Evolutionary conservation across 805 yeast genomes (phyloP), one percentile per base, ranked within the genome.

Genomic region (Cyberlindnera mrakii): DNA sequence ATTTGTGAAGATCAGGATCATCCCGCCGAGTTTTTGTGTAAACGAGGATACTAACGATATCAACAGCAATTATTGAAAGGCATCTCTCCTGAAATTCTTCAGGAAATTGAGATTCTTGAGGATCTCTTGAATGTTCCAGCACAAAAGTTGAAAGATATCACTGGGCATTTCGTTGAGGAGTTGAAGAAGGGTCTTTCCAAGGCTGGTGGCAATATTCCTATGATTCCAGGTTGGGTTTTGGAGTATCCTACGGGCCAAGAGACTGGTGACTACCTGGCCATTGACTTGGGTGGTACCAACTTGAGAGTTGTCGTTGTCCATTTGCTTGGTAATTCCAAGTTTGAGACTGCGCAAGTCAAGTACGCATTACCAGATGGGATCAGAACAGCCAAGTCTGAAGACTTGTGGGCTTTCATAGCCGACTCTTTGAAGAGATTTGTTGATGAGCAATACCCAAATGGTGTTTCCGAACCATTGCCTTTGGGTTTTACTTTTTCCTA

Each of bases 231-330:
- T 49, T 91, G 97, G 97, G 97, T 91, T 43, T 71, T 89, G 74
- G 95, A 85, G 59, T 84, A 72, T 71, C 97, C 98, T 52, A 82
- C 91, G 40, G 99, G 99, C 52, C 69, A 79, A 53, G 99, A 91
- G 66, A 75, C 74, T 34, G 99, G 99, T 52, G 82, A 87, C 53
- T 91, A 75, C 66, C 69, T 91, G 62, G 97, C 98, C 41, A 84
- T 93, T 47, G 99, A 91, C 65, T 76, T 91, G 69, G 99, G 99
- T 63, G 99, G 99, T 49, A 91, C 99, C 49, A 91, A 91, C 70
- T 75, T 91, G 65, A 80, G 99, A 64, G 96, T 89, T 39, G 96
- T 91, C 45, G 76, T 84, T 61, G 91, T 91, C 58, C 80, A 79
- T 50, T 74, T 91, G 56, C 78, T 80, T 42, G 99, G 99, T 50